Evolutionary conservation across 495 filamentous ascomycete genomes (phyloP).

Genomic region (Xanthoparmelia taractica): DNA sequence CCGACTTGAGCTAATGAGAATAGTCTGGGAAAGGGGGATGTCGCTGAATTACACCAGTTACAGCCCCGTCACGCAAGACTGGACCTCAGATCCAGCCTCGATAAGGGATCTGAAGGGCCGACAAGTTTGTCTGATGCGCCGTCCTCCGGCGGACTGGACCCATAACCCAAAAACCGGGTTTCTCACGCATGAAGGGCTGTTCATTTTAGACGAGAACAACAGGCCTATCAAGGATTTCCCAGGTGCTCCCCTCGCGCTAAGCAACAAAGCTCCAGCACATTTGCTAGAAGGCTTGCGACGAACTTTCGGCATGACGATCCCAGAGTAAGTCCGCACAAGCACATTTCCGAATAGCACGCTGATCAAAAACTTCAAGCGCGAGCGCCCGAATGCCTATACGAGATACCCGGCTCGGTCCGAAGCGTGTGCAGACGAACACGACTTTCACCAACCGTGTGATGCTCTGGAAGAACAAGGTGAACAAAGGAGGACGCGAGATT

Average conservation of each 20-base stretch:
- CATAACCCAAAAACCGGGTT: not conserved
- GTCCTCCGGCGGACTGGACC: not conserved
- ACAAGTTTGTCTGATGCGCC: not conserved
- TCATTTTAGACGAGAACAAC: not conserved
- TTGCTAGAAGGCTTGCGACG: not conserved
- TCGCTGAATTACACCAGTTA: not conserved
- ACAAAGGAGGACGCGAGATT: not conserved
- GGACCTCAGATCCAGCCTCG: not conserved
- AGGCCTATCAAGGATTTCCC: not conserved
- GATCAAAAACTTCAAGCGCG: not conserved
- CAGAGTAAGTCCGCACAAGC: not conserved
- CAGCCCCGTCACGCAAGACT: not conserved
- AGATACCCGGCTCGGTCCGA: too few species aligned
- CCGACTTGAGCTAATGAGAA: not conserved
- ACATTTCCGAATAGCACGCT: not conserved
- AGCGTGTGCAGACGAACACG: too few species aligned
- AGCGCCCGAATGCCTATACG: not conserved
- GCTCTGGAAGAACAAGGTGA: too few species aligned
- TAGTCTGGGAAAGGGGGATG: not conserved
- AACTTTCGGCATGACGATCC: not conserved
- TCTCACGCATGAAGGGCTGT: not conserved
- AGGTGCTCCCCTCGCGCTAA: not conserved
- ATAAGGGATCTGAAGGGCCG: not conserved
- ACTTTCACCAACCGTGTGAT: too few species aligned
- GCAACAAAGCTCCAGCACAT: fast-evolving